Evolutionary conservation across 106 monocot genomes (phyloP).

Genomic region (Alisma plantagoaquatica): DNA sequence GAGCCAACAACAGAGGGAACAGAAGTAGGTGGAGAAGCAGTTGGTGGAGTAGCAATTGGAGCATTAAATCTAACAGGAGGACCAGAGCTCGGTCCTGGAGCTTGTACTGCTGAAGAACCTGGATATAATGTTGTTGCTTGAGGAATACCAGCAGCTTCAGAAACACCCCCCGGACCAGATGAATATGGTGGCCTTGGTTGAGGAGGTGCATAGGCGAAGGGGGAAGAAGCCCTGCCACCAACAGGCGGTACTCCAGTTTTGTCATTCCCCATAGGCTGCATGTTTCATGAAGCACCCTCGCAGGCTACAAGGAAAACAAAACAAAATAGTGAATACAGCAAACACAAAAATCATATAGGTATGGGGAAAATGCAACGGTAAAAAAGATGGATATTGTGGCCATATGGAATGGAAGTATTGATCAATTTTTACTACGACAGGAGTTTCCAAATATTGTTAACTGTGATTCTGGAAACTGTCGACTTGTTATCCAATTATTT

Average conservation of each 20-base stretch:
- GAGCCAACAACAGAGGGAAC: constrained; percentile 17
- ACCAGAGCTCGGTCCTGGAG: constrained; percentile 12
- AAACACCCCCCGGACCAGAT: constrained; percentile 21
- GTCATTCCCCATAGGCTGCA: constrained; percentile 41
- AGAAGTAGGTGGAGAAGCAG: constrained; percentile 16
- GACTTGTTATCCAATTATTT: too few species aligned
- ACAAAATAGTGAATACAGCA: too few species aligned
- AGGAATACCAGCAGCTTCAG: constrained; percentile 20
- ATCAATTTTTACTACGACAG: too few species aligned
- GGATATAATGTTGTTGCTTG: constrained; percentile 22
- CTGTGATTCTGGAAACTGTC: too few species aligned
- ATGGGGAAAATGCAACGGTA: too few species aligned
- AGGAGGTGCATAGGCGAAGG: constrained; percentile 36
- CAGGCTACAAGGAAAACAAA: constrained; percentile 3
- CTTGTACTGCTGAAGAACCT: constrained; percentile 17
- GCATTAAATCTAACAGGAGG: constrained; percentile 35
- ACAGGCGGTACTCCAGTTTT: constrained; percentile 14
- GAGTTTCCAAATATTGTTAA: too few species aligned
- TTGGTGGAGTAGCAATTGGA: constrained; percentile 27
- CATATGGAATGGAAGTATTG: too few species aligned
- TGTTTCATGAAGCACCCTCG: constrained; percentile 6
- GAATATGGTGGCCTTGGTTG: constrained; percentile 21
- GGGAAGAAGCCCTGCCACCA: constrained; percentile 30
- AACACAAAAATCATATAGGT: too few species aligned
- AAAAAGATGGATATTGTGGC: too few species aligned